phyloP scores from a whole-genome alignment of 2,329 filamentous ascomycete genomes.

The Graphilbum sp. region DNA sequence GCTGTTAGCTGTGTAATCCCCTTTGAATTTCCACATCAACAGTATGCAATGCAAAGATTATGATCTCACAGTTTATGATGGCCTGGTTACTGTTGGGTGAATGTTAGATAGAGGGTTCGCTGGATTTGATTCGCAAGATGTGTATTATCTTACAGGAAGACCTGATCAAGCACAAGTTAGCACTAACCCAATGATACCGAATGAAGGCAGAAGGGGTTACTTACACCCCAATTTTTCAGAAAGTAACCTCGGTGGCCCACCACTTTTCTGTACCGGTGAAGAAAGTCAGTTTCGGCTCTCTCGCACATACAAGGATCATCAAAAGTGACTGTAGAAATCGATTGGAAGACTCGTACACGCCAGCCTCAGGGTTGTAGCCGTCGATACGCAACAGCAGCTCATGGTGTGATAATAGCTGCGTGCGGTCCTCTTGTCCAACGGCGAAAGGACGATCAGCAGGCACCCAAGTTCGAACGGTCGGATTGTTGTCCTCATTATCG shows the following conservation, averaged over 20 bases:
- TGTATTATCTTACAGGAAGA: conserved; percentile 1
- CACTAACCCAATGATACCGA: no score
- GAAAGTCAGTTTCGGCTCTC: neutral
- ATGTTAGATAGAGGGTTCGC: neutral
- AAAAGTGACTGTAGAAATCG: neutral
- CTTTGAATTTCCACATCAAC: neutral
- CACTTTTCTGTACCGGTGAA: conserved; percentile 49
- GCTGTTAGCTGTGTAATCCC: neutral
- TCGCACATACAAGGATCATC: neutral
- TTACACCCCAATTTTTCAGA: conserved; percentile 69
- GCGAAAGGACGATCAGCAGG: conserved; percentile 52
- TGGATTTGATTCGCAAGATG: no score
- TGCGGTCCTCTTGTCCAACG: conserved; percentile 44
- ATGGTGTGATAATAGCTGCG: conserved; percentile 68
- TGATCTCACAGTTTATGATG: conserved; percentile 66
- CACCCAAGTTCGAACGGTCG: conserved; percentile 58
- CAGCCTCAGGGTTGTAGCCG: conserved; percentile 84
- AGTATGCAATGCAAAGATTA: no score
- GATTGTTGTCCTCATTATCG: conserved; percentile 81
- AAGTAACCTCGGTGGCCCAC: conserved; percentile 93
- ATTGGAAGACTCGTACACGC: conserved; percentile 28
- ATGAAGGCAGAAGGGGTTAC: no score
- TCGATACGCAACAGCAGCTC: conserved; percentile 79
- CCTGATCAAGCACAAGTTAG: no score
- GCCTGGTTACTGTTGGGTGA: conserved; percentile 51